Conservation (phyloP, 257 asterid genomes). For the Petrea volubilis region DNA sequence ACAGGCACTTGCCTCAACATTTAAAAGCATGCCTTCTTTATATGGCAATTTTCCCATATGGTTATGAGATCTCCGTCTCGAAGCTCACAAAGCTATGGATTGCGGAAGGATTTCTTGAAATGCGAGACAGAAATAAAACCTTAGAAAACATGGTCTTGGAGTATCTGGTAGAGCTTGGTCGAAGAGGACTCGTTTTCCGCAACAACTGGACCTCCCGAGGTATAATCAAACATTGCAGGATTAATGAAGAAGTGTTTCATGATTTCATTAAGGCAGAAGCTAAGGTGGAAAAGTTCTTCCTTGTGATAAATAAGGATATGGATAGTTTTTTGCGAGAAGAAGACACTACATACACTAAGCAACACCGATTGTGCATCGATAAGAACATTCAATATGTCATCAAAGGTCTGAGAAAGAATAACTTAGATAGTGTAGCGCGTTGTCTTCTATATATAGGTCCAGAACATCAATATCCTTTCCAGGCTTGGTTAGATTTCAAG, state of each 20-base stretch:
- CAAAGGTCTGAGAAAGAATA: too few species aligned
- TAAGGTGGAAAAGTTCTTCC: conserved; percentile 6
- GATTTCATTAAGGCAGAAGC: background rate
- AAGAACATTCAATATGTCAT: too few species aligned
- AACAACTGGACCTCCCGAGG: too few species aligned
- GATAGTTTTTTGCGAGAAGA: background rate
- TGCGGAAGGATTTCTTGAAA: conserved; percentile 18
- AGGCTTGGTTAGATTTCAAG: too few species aligned
- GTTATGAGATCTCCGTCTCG: too few species aligned
- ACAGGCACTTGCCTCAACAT: background rate
- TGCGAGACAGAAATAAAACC: too few species aligned
- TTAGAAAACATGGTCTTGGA: conserved; percentile 20
- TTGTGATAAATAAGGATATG: background rate
- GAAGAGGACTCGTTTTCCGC: background rate
- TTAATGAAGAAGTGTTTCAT: background rate
- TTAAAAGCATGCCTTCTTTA: background rate
- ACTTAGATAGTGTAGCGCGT: too few species aligned
- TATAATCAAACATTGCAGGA: background rate
- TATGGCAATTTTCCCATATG: background rate
- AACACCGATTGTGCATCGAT: too few species aligned
- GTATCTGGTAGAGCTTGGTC: conserved; percentile 5
- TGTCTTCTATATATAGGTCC: too few species aligned
- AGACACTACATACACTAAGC: background rate
- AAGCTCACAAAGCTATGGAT: conserved; percentile 16
- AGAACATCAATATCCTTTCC: too few species aligned